These are phyloP conservation scores for Chytridium lagenaria DNA, from an alignment of 371 early-diverging fungal species.

Conservation along the genomic window DNA sequence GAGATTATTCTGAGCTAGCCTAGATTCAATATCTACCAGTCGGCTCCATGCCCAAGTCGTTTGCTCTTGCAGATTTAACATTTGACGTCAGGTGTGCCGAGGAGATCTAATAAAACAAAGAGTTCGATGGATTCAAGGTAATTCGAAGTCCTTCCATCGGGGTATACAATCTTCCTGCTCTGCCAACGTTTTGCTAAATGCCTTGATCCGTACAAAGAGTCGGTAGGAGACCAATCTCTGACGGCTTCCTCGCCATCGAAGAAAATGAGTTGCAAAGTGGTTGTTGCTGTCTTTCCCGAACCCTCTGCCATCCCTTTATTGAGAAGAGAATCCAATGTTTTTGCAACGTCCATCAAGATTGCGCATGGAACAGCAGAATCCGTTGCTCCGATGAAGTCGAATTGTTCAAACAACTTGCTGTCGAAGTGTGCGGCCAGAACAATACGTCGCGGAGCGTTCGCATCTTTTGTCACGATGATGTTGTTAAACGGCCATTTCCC, in stretches of 20 bases:
- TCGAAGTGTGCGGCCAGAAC: slow-evolving; percentile 94
- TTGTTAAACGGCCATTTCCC: slow-evolving; percentile 82
- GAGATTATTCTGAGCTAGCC: slow-evolving; percentile 27
- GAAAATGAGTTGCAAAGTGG: slow-evolving; percentile 87
- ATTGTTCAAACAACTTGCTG: slow-evolving; percentile 70
- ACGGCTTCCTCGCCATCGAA: slow-evolving; percentile 98
- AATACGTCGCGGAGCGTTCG: slow-evolving; percentile 69
- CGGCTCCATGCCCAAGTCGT: slow-evolving; percentile 46
- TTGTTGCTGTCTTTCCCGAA: slow-evolving; percentile 35
- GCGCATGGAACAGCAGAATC: slow-evolving; percentile 73
- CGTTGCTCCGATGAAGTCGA: slow-evolving; percentile 56
- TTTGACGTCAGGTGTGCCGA: slow-evolving; percentile 61
- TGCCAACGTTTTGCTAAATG: slow-evolving; percentile 67
- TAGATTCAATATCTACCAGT: slow-evolving; percentile 44
- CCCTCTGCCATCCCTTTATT: slow-evolving; percentile 47
- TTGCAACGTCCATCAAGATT: slow-evolving; percentile 83
- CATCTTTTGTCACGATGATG: slow-evolving; percentile 86
- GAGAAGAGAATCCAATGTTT: slow-evolving; percentile 47
- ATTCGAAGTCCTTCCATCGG: slow-evolving; percentile 30
- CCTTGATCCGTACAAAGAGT: slow-evolving; percentile 93
- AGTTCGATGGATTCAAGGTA: slow-evolving; percentile 78
- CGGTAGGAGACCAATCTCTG: slow-evolving; percentile 71
- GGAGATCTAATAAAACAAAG: slow-evolving; percentile 85
- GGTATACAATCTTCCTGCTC: background rate
- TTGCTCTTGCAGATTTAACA: slow-evolving; percentile 42